Base-by-base conservation (phyloP, 2,329 filamentous ascomycete species). In the Colletotrichum sp. region DNA sequence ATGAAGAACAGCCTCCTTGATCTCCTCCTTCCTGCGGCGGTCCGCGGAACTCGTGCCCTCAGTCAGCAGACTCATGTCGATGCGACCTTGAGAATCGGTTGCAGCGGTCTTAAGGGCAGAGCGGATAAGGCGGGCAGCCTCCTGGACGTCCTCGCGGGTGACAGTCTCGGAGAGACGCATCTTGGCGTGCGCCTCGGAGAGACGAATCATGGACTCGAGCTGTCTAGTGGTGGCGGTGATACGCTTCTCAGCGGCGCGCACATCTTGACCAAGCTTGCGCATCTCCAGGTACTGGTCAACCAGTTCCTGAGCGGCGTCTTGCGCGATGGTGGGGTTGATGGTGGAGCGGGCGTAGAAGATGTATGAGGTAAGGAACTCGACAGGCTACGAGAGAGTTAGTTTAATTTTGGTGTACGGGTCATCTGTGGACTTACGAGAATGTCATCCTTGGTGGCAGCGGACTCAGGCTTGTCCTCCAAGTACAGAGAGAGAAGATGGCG, bases 151-250 rank as follows among this genome's bases (percentile, higher is more conserved):
- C 65, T 91, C 90, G 32, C 90, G 92, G 0, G 95, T 96, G 57
- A 99, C 97, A 16, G 89, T 91, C 4, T 89, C 84, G 0, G 94
- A 92, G 7, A 99, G 91, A 6, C 97, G 94, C 98, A 99, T 99
- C 86, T 98, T 98, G 66, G 97, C 98, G 85, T 99, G 98, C 1
- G 96, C 97, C 88, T 99, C 97, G 2, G 96, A 88, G 5, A 99
- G 93, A 77, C 97, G 96, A 83, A 99, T 99, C 98, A 99, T 99
- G 62, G 94, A 97, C 87, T 99, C 98, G 7, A 99, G 90, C 86
- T 99, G 97, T 83, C 97, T 92, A 1, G 98, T 99, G 5, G 97
- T 99, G 55, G 97, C 97, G 0, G 97, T 99, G 87, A 99, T 99
- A 79, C 97, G 95, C 85, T 98, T 96, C 85, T 99, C 98, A 5